These are phyloP conservation scores for Solanum raphanifolium DNA, from an alignment of 257 asterid genomes.

Conservation along the genomic window DNA sequence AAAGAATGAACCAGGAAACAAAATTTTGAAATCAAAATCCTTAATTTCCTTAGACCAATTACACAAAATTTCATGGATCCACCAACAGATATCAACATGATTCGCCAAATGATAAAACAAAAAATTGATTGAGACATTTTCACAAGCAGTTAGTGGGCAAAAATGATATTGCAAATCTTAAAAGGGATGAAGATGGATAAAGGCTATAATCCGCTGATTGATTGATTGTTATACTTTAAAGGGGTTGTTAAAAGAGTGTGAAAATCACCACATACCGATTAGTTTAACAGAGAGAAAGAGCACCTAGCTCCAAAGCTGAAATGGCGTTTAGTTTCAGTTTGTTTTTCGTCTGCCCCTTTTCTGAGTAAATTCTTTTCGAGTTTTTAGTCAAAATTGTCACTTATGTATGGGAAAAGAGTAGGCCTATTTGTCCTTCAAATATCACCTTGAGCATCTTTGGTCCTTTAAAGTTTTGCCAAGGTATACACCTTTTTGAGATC, in stretches of 20 bases:
- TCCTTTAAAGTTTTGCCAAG: no score
- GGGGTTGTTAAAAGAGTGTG: neutral
- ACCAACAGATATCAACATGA: neutral
- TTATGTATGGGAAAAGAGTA: no score
- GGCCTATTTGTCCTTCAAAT: neutral
- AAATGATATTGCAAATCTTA: neutral
- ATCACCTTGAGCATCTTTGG: no score
- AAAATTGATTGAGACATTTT: neutral
- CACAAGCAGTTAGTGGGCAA: neutral
- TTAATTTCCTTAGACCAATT: neutral
- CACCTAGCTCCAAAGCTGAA: neutral
- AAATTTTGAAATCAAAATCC: neutral
- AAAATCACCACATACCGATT: neutral
- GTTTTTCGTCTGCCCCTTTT: neutral
- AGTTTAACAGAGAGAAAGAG: neutral
- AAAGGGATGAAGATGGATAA: neutral
- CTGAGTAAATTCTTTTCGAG: no score
- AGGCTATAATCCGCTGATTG: neutral
- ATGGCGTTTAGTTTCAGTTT: neutral
- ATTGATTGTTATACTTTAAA: no score
- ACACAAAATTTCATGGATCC: neutral
- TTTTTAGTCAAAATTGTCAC: no score
- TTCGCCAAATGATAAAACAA: neutral
- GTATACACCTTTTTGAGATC: neutral
- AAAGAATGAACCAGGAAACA: neutral